Base-by-base conservation (phyloP, 2,329 filamentous ascomycete species). In the Amauroascus niger region DNA sequence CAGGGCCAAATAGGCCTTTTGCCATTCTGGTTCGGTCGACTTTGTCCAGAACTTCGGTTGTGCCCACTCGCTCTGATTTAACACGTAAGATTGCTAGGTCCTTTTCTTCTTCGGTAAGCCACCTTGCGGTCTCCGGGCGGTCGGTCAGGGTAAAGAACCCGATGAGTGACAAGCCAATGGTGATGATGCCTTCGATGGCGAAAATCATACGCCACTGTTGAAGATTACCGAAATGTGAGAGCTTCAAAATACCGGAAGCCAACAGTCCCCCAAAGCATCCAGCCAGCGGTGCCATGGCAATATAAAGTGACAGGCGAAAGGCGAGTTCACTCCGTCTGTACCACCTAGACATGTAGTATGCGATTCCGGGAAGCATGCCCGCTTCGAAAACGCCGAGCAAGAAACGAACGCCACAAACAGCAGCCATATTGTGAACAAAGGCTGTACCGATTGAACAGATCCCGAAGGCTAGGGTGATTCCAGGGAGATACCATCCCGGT, bases 281-380 rank as follows among this genome's bases (percentile, higher is more conserved):
- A 0, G 84, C 83, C 0, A 88, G 71, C 0, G 83, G 83, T 0
- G 83, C 79, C 77, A 82, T 84, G 53, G 86, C 81, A 52, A 87
- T 80, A 67, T 86, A 87, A 1, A 87, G 69, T 0, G 81, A 79
- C 0, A 87, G 70, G 0, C 84, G 76, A 65, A 86, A 86, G 0
- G 80, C 77, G 5, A 88, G 70, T 66, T 88, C 84, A 48, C 76
- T 77, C 30, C 81, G 74, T n/a, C 82, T 74, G 60, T 87, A 88
- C 84, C 84, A 88, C 49, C 84, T 73, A 0, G 79, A 83, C 18
- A 87, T 69, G 61, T 87, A 88, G 67, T 87, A 88, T 0, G 83
- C 83, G 39, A 87, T 86, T 0, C 85, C 84, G 0, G 85, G 85
- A 52, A 88, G 67, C 78, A 88, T 81, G 6, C 84, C 85, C 0